Percentiles rank a stretch among this genome's conserved stretches.
phyloP scores from a whole-genome alignment of 2,329 filamentous ascomycete species.

The Pochonia chlamydosporia region DNA sequence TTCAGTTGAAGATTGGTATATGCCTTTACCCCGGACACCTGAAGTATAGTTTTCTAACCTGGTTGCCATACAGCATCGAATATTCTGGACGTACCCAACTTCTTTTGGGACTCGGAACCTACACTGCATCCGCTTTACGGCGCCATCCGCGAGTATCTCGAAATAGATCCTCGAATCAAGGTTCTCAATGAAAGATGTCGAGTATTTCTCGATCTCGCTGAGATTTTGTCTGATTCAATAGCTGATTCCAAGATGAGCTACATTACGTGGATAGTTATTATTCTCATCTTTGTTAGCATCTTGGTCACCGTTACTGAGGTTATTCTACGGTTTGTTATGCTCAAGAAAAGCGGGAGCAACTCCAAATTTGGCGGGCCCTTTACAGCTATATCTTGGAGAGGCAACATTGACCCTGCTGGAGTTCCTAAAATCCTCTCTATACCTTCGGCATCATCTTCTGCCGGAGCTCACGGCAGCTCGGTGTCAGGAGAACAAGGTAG shows the following conservation, averaged over 20 bases:
- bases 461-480: not conserved
- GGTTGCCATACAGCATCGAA: constrained; percentile 63
- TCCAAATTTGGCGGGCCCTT: constrained; percentile 9
- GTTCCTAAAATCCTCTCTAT: constrained; percentile 14
- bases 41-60: not conserved
- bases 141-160: constrained; percentile 92
- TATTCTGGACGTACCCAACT: constrained; percentile 91
- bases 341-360: constrained; percentile 32
- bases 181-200: constrained; percentile 95
- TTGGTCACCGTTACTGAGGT: constrained; percentile 88
- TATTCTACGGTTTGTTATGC: constrained; percentile 73
- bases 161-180: constrained; percentile 93
- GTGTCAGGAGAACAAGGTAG: not conserved
- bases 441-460: constrained; percentile 7
- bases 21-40: not conserved
- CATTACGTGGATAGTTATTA: constrained; percentile 97
- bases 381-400: constrained; percentile 12
- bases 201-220: constrained; percentile 92
- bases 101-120: constrained; percentile 98
- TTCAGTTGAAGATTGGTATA: too few species aligned
- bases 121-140: constrained; percentile 91
- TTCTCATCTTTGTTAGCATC: constrained; percentile 87
- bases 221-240: constrained; percentile 88
- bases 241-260: constrained; percentile 91
- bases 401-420: constrained; percentile 8